A percentile compares a stretch with the other conserved stretches of the same genome.
These are phyloP conservation scores for Tubosaeta sp. DNA, from an alignment of 768 basidiomycete species.

Conservation along the genomic window DNA sequence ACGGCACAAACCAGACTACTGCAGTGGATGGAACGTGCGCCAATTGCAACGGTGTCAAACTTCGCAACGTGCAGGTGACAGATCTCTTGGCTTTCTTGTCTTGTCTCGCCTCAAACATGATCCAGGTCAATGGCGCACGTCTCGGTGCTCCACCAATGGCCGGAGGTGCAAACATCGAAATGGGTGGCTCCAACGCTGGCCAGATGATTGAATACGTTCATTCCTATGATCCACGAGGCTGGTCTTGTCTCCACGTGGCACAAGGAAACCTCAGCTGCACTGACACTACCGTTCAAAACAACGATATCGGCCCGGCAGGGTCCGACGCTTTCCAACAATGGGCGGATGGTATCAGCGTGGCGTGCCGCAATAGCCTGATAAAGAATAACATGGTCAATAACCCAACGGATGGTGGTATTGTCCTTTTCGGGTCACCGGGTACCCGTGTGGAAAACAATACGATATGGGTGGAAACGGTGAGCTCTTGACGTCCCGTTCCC, in stretches of 20 bases:
- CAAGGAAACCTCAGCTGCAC: constrained; percentile 67
- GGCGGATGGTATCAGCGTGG: constrained; percentile 80
- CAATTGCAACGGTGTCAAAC: constrained; percentile 53
- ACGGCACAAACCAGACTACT: constrained; percentile 65
- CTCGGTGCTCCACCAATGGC: constrained; percentile 43
- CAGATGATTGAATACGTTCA: constrained; percentile 77
- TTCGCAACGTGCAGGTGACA: constrained; percentile 69
- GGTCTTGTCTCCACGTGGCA: constrained; percentile 77
- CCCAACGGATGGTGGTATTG: constrained; percentile 78
- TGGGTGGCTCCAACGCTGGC: constrained; percentile 69
- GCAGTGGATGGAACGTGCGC: constrained; percentile 66
- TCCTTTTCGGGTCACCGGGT: constrained; percentile 73
- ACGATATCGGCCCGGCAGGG: constrained; percentile 80
- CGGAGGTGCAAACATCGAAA: constrained; percentile 80
- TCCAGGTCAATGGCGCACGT: constrained; percentile 72
- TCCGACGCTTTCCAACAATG: constrained; percentile 61
- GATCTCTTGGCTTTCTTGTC: neutral
- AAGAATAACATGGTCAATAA: constrained; percentile 67
- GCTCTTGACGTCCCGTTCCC: constrained; percentile 18
- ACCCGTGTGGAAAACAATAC: constrained; percentile 73
- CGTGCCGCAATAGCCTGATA: constrained; percentile 58
- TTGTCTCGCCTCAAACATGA: neutral
- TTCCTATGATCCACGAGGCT: constrained; percentile 72
- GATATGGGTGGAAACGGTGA: constrained; percentile 63
- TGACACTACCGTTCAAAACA: constrained; percentile 66